Conservation (phyloP, 2,329 filamentous ascomycete species). For the Alternaria angustiovoidea region DNA sequence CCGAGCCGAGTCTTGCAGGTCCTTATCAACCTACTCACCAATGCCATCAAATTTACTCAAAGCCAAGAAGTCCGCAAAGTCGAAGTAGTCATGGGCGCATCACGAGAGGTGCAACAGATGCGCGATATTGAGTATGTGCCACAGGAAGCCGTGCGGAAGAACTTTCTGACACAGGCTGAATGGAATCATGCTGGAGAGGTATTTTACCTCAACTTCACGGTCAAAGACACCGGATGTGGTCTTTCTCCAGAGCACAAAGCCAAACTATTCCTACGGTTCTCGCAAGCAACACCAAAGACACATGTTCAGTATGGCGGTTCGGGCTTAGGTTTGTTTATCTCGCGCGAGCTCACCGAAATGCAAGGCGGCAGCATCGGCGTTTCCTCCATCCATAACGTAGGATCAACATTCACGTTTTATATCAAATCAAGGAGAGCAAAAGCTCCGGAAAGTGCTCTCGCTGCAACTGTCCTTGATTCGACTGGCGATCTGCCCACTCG, state of each 20-base stretch:
- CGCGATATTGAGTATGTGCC: slow-evolving; percentile 15
- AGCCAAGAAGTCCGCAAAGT: slow-evolving; percentile 9
- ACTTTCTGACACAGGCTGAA: slow-evolving; percentile 5
- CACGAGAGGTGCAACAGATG: slow-evolving; percentile 5
- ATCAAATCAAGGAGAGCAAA: slow-evolving; percentile 21
- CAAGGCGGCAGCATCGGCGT: slow-evolving; percentile 39
- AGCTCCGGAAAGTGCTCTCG: not conserved
- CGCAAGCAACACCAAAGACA: slow-evolving; percentile 35
- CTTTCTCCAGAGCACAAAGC: slow-evolving; percentile 15
- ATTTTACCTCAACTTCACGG: slow-evolving; percentile 18
- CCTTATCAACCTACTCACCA: slow-evolving; percentile 43
- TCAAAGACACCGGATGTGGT: slow-evolving; percentile 18
- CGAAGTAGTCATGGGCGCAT: slow-evolving; percentile 14
- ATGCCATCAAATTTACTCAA: slow-evolving; percentile 45
- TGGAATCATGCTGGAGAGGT: slow-evolving; percentile 13
- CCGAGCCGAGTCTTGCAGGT: slow-evolving; percentile 31
- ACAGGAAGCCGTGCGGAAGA: slow-evolving; percentile 1
- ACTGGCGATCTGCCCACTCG: not conserved
- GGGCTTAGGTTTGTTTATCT: slow-evolving; percentile 36
- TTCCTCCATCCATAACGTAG: slow-evolving; percentile 25
- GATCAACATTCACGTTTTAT: slow-evolving; percentile 39
- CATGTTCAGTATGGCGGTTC: slow-evolving; percentile 36
- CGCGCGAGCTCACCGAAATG: slow-evolving; percentile 35
- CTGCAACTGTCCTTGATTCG: not conserved
- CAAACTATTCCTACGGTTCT: slow-evolving; percentile 36